Percentiles rank a stretch among this genome's conserved stretches.
These are phyloP conservation scores for Penicillium fuscoglaucum DNA, from an alignment of 2,329 filamentous ascomycete genomes.

Conservation along the genomic window DNA sequence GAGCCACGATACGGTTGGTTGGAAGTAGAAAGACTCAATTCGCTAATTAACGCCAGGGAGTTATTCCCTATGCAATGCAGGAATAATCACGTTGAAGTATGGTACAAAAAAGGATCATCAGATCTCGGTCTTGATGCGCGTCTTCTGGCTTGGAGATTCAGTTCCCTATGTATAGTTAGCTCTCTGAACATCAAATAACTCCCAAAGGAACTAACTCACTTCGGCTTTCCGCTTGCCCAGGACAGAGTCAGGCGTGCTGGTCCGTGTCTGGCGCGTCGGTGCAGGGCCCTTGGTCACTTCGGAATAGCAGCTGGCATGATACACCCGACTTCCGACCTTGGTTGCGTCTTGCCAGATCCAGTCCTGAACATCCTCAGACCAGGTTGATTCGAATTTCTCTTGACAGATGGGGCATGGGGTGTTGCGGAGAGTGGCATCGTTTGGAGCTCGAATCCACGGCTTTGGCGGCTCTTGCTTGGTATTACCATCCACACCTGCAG, in stretches of 20 bases:
- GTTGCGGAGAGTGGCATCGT: constrained; percentile 71
- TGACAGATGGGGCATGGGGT: constrained; percentile 90
- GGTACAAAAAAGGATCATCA: constrained; percentile 11
- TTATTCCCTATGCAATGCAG: constrained; percentile 8
- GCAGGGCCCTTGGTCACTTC: constrained; percentile 68
- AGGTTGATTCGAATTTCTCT: constrained; percentile 88
- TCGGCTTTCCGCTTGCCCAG: constrained; percentile 76
- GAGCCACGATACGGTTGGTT: not conserved
- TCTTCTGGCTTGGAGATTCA: constrained; percentile 39
- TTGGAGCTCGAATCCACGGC: constrained; percentile 80
- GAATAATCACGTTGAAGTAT: not conserved
- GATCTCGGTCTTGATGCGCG: constrained; percentile 43
- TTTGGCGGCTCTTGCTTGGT: constrained; percentile 59
- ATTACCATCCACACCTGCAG: constrained; percentile 41
- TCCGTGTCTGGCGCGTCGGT: constrained; percentile 42
- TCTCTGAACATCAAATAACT: not conserved
- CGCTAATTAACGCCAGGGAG: constrained; percentile 8
- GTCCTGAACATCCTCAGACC: constrained; percentile 89
- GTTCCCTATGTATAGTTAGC: constrained; percentile 26
- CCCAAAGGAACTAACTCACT: constrained; percentile 38
- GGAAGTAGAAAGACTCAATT: constrained; percentile 3
- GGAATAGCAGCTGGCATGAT: constrained; percentile 84
- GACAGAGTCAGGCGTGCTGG: constrained; percentile 62
- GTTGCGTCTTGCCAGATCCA: constrained; percentile 95
- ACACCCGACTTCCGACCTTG: constrained; percentile 74